Evolutionary conservation across 2,329 filamentous ascomycete genomes (phyloP).

Genomic region (Verticillium zaregamsianum): DNA sequence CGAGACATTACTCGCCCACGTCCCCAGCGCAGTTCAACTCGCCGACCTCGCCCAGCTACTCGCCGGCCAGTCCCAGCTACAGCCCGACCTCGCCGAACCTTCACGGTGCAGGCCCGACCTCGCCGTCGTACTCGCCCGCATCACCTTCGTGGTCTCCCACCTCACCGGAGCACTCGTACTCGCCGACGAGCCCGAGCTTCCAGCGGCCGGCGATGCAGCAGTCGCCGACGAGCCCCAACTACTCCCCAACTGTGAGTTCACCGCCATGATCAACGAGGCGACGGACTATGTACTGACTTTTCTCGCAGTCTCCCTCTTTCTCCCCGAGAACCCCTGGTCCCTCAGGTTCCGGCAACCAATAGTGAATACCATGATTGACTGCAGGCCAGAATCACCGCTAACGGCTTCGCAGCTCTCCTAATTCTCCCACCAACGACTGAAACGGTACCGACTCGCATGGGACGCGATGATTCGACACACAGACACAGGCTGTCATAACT

Average conservation of each 20-base stretch:
- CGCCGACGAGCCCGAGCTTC: conserved; percentile 60
- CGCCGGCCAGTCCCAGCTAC: conserved; percentile 67
- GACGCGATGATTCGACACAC: conserved; percentile 9
- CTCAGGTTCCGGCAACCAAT: conserved; percentile 37
- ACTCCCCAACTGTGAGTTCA: conserved; percentile 58
- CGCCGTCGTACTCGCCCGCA: conserved; percentile 63
- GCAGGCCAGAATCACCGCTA: not conserved
- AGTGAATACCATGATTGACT: conserved; percentile 12
- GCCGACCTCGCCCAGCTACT: conserved; percentile 70
- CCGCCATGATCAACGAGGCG: too few species aligned
- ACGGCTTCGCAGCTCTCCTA: conserved; percentile 13
- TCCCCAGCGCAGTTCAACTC: conserved; percentile 72
- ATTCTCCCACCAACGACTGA: conserved; percentile 37
- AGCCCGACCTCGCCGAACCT: conserved; percentile 63
- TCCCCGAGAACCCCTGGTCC: conserved; percentile 42
- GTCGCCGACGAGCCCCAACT: conserved; percentile 66
- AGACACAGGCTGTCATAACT: conserved; percentile 16
- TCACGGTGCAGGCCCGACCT: conserved; percentile 38
- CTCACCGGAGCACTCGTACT: conserved; percentile 57
- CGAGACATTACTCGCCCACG: conserved; percentile 60
- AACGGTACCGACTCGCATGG: conserved; percentile 8
- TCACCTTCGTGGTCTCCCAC: conserved; percentile 78
- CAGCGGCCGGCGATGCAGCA: conserved; percentile 44
- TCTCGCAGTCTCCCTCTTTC: conserved; percentile 38
- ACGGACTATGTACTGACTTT: conserved; percentile 19